Evolutionary conservation across 345 rosid genomes (phyloP).

Genomic region (Pistacia atlantica): DNA sequence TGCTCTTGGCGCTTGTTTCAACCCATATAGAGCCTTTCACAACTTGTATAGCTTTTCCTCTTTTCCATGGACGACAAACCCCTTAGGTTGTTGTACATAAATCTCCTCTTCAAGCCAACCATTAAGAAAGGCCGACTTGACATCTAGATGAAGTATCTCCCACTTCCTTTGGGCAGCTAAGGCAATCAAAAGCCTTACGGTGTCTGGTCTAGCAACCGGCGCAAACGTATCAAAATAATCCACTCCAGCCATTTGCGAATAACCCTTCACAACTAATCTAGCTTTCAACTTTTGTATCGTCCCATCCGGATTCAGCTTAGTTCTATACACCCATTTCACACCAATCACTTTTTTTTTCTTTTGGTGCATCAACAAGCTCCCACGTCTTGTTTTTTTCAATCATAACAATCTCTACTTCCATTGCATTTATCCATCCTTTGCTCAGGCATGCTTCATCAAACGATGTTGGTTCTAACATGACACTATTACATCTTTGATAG

Average conservation of each 20-base stretch:
- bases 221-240: not conserved
- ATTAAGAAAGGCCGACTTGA: not conserved
- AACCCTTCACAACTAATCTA: not conserved
- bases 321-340: conserved; percentile 1
- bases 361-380: not conserved
- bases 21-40: not conserved
- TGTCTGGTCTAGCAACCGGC: not conserved
- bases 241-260: not conserved
- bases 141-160: not conserved
- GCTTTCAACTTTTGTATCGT: not conserved
- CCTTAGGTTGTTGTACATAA: not conserved
- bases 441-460: too few species aligned
- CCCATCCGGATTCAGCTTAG: not conserved
- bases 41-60: not conserved
- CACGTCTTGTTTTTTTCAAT: not conserved
- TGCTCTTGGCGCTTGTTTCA: not conserved
- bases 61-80: not conserved
- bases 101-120: not conserved
- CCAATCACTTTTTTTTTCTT: not conserved
- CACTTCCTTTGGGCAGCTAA: not conserved
- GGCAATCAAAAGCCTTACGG: not conserved
- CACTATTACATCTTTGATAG: too few species aligned
- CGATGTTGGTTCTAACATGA: too few species aligned
- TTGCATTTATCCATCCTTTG: not conserved
- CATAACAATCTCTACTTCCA: not conserved